Conservation (phyloP, 331 rosid species). For the Rhamnella rubrinervis region DNA sequence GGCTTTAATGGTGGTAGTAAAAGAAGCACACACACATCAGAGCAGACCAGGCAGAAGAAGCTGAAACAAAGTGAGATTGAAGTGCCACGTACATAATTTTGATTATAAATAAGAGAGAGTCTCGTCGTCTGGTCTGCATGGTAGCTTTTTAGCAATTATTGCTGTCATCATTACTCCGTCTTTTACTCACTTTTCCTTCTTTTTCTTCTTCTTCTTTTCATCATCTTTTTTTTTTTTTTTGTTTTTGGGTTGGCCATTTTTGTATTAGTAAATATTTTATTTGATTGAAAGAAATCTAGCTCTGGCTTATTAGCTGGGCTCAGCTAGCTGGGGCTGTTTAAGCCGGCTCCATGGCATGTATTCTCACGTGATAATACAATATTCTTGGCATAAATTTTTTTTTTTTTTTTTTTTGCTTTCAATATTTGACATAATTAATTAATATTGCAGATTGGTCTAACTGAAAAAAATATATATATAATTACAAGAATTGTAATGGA, state of each 20-base stretch:
- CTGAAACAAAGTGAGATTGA: neutral
- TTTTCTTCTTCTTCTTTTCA: neutral
- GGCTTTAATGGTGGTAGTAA: no score
- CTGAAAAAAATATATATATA: no score
- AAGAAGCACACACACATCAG: no score
- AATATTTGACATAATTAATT: no score
- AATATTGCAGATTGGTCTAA: no score
- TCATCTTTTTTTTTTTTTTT: neutral
- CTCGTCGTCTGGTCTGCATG: constrained; percentile 20
- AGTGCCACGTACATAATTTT: constrained; percentile 23
- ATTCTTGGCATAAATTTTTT: no score
- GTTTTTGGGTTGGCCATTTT: neutral
- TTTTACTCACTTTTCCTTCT: neutral
- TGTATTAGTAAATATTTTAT: neutral
- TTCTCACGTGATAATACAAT: no score
- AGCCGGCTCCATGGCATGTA: neutral
- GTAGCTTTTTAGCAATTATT: constrained; percentile 35
- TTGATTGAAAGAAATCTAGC: no score
- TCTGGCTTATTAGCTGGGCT: neutral
- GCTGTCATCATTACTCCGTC: constrained; percentile 22
- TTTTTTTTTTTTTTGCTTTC: no score
- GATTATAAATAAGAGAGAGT: neutral
- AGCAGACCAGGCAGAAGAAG: no score
- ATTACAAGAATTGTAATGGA: no score
- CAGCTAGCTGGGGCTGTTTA: neutral